Conservation (phyloP, 129 eudicot genomes). For the Chrysanthemum seticuspe region DNA sequence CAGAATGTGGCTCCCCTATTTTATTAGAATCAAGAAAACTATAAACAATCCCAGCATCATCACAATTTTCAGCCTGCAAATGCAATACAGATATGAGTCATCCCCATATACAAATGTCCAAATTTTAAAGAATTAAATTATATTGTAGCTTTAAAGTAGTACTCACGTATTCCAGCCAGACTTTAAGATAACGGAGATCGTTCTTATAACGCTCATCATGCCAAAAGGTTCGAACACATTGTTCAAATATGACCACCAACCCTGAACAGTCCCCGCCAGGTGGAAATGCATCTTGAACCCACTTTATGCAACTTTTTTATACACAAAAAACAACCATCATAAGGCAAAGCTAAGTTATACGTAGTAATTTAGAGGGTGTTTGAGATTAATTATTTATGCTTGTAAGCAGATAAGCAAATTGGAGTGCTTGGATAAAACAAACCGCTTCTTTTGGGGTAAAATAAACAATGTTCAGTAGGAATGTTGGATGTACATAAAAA, state of each 20-base stretch:
- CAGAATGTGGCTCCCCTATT: constrained; percentile 74
- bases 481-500: no score
- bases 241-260: constrained; percentile 68
- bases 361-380: neutral
- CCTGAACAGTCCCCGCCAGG: constrained; percentile 94
- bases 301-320: constrained; percentile 74
- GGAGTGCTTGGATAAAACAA: no score
- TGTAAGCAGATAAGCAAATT: no score
- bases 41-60: constrained; percentile 83
- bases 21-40: constrained; percentile 72
- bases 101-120: constrained; percentile 1
- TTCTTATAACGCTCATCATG: constrained; percentile 69
- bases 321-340: constrained; percentile 1
- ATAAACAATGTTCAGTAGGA: no score
- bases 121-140: neutral
- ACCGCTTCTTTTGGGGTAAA: no score
- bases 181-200: constrained; percentile 89
- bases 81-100: constrained; percentile 11
- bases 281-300: constrained; percentile 97
- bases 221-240: constrained; percentile 97
- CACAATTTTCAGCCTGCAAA: constrained; percentile 81
- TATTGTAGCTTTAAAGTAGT: neutral
- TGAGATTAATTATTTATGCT: neutral
- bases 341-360: neutral
- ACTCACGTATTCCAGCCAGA: constrained; percentile 95